Base-by-base conservation (phyloP, 176 grass and related monocot species). In the Carex parvula region DNA sequence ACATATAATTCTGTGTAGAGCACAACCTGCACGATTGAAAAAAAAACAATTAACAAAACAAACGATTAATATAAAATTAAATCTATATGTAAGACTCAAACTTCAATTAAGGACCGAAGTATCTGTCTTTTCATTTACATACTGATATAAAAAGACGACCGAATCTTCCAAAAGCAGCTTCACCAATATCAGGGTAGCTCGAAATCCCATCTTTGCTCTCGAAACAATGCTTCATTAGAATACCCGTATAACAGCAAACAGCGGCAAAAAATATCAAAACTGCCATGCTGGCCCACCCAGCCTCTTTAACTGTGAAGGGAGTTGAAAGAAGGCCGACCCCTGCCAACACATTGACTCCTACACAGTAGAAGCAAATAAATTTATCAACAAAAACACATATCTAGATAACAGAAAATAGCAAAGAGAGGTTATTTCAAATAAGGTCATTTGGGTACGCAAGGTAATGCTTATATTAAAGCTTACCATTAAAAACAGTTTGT, bases 401-500 rank as follows among this genome's bases (percentile, higher is more conserved):
- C 50, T 32, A 73, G 85, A 68, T 79, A 11, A 68, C 41, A 6
- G 44, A 20, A 60, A 80, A 18, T 32, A 88, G n/a, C 7, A 53
- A 74, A 81, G 67, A 30, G 16, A 52, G 22, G 22, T 24, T 0
- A 24, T 24, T 24, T 24, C 22, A 24, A 24, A 24, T 24, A 24
- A 24, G n/a, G 7, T 84, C 64, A 53, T 64, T 42, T 53, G 44
- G 22, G 12, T 30, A 77, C 22, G 20, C 71, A 55, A 77, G 14
- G 26, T 30, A 54, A 77, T 54, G 12, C 46, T 76, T 30, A 32
- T 46, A n/a, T 44, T 20, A 71, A 30, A 77, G 22, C 35, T 59
- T 91, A 97, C 95, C 92, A 71, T 98, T 98, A 83, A 98, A 98
- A 86, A 98, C 92, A 62, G 95, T 93, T 53, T 98, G 95, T 60